Conservation (phyloP, 2,329 filamentous ascomycete species). For the Aspergillus caelatus region DNA sequence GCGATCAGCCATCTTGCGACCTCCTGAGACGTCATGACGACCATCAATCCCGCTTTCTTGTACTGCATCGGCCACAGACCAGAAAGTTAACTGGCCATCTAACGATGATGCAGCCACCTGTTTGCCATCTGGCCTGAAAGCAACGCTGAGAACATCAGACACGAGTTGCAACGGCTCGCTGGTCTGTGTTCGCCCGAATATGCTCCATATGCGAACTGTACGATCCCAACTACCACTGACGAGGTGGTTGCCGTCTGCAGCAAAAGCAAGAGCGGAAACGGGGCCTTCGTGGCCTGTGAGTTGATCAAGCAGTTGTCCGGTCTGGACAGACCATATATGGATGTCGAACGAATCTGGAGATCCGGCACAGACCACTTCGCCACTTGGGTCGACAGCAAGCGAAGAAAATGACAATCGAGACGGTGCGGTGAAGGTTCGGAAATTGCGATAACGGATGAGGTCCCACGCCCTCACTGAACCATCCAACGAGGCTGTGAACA, state of each 20-base stretch:
- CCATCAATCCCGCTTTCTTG: slow-evolving; percentile 87
- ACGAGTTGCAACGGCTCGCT: slow-evolving; percentile 92
- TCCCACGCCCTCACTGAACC: slow-evolving; percentile 96
- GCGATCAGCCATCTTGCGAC: slow-evolving; percentile 83
- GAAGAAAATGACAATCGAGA: slow-evolving; percentile 90
- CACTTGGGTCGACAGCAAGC: slow-evolving; percentile 93
- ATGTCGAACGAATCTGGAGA: slow-evolving; percentile 96
- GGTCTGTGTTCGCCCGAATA: slow-evolving; percentile 91
- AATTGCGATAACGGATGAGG: slow-evolving; percentile 92
- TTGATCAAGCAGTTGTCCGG: slow-evolving; percentile 88
- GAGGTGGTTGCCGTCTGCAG: slow-evolving; percentile 79
- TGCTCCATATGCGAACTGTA: slow-evolving; percentile 93
- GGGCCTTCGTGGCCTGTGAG: slow-evolving; percentile 92
- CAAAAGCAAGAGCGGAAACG: slow-evolving; percentile 84
- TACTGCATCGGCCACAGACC: slow-evolving; percentile 84
- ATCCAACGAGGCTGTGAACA: slow-evolving; percentile 94
- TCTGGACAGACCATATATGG: slow-evolving; percentile 98
- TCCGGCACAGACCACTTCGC: slow-evolving; percentile 92
- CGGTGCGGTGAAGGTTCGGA: slow-evolving; percentile 94
- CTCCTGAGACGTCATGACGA: slow-evolving; percentile 88
- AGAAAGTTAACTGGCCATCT: slow-evolving; percentile 93
- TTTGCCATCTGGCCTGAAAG: slow-evolving; percentile 84
- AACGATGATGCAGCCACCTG: slow-evolving; percentile 91
- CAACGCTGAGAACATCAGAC: slow-evolving; percentile 84
- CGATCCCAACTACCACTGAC: slow-evolving; percentile 96